phyloP scores from a whole-genome alignment of 345 rosid genomes.

The Passiflora organensis region DNA sequence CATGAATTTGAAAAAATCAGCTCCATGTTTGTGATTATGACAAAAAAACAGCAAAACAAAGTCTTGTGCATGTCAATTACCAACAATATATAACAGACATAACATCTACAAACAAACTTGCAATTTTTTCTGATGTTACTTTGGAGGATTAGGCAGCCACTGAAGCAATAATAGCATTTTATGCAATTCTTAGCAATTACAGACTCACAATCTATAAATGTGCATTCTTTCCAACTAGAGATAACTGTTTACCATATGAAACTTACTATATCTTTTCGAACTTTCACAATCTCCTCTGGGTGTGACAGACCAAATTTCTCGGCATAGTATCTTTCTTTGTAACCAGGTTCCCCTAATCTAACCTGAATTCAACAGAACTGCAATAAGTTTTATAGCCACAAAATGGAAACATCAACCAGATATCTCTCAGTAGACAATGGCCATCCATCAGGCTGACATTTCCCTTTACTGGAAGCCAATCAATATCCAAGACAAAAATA shows the following conservation, averaged over 20 bases:
- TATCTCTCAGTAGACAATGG: background rate
- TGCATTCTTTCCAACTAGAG: background rate
- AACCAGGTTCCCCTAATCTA: constrained; percentile 93
- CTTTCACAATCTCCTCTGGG: constrained; percentile 51
- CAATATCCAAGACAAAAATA: too few species aligned
- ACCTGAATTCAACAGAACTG: constrained; percentile 37
- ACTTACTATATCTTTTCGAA: constrained; percentile 75
- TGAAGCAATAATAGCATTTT: too few species aligned
- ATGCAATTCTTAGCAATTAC: background rate
- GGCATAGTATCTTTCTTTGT: constrained; percentile 85
- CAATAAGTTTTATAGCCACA: background rate
- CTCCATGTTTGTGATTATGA: too few species aligned
- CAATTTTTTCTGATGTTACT: too few species aligned
- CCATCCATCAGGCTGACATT: background rate
- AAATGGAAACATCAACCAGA: background rate
- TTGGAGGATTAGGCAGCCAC: too few species aligned
- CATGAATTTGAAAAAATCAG: too few species aligned
- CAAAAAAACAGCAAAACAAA: too few species aligned
- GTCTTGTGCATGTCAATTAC: too few species aligned
- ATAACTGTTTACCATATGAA: constrained; percentile 2
- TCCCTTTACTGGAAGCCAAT: background rate
- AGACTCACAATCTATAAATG: background rate
- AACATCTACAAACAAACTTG: too few species aligned
- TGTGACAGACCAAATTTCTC: constrained; percentile 69
- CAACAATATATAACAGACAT: too few species aligned